These are phyloP conservation scores for Ogataea methanolica DNA, from an alignment of 805 yeast species.

Conservation along the genomic window DNA sequence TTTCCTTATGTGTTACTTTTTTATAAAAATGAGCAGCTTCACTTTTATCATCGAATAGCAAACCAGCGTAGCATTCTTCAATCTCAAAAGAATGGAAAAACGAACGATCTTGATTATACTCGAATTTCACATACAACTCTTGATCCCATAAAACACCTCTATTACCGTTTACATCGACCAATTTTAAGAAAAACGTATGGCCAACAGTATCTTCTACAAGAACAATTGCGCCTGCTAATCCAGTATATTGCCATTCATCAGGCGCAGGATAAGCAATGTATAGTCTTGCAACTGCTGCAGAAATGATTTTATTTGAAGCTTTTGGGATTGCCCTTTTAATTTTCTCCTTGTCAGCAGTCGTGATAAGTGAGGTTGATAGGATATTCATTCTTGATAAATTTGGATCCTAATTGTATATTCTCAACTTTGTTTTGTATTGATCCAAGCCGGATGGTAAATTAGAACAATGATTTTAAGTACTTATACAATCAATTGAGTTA, in stretches of 20 bases:
- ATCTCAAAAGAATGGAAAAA: constrained; percentile 93
- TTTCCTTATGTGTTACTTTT: constrained; percentile 67
- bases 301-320: constrained; percentile 79
- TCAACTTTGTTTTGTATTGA: no score
- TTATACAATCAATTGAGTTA: no score
- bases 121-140: constrained; percentile 82
- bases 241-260: constrained; percentile 80
- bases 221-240: constrained; percentile 80
- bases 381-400: not conserved
- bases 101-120: constrained; percentile 88
- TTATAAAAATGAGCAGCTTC: constrained; percentile 88
- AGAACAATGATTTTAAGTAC: no score
- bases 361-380: constrained; percentile 23
- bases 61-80: constrained; percentile 83
- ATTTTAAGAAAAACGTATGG: constrained; percentile 83
- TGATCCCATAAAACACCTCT: constrained; percentile 97
- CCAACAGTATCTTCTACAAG: constrained; percentile 92
- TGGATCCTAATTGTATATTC: no score
- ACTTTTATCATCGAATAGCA: constrained; percentile 79
- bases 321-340: constrained; percentile 88
- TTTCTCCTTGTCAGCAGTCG: constrained; percentile 73
- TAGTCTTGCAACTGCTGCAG: constrained; percentile 84
- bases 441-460: no score
- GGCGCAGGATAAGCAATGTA: constrained; percentile 89
- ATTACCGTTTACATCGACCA: constrained; percentile 79